These are phyloP conservation scores for Lentinula novae-zelandiae DNA, from an alignment of 1,284 basidiomycete genomes.

Conservation along the genomic window DNA sequence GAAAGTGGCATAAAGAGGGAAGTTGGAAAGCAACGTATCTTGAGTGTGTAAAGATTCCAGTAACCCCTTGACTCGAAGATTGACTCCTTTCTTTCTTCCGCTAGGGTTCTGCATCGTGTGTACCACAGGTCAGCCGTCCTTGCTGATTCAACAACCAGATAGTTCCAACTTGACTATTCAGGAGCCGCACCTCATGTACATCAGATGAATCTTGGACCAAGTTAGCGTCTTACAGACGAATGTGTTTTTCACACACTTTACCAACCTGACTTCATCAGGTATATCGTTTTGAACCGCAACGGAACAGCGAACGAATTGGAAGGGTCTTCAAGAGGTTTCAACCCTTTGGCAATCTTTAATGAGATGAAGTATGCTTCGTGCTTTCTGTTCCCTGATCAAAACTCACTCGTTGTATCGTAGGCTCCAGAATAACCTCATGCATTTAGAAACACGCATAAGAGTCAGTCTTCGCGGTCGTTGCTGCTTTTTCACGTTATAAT, in stretches of 20 bases:
- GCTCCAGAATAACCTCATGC: constrained; percentile 58
- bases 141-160: neutral
- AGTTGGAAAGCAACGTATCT: constrained; percentile 61
- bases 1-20: constrained; percentile 52
- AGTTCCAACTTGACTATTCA: constrained; percentile 16
- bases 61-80: neutral
- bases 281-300: constrained; percentile 69
- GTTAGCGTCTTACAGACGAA: constrained; percentile 31
- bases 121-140: constrained; percentile 39
- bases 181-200: constrained; percentile 64
- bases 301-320: constrained; percentile 70
- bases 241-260: constrained; percentile 3
- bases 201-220: constrained; percentile 78
- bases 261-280: constrained; percentile 36
- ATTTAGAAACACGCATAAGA: constrained; percentile 58
- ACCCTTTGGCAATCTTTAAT: constrained; percentile 62
- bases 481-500: neutral
- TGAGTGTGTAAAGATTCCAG: constrained; percentile 38
- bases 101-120: constrained; percentile 54
- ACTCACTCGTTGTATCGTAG: constrained; percentile 28
- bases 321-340: constrained; percentile 60
- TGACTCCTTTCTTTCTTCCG: constrained; percentile 6
- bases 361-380: constrained; percentile 64
- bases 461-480: constrained; percentile 33
- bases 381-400: neutral